Conservation (phyloP, 116 monocot genomes). For the Papilionanthe hybrid region DNA sequence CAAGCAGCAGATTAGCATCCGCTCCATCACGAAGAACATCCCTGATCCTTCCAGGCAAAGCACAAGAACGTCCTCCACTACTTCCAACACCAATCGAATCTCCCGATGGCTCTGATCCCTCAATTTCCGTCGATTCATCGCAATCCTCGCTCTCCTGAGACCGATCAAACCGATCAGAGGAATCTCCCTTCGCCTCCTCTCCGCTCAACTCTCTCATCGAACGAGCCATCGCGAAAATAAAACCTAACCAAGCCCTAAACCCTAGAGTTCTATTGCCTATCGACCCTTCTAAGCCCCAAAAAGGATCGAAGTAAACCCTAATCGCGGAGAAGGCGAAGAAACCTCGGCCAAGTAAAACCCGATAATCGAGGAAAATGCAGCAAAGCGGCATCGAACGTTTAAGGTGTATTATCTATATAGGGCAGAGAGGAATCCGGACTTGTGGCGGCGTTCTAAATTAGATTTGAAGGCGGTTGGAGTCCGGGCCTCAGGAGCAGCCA, state of each 20-base stretch:
- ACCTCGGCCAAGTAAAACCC: background rate
- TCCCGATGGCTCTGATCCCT: background rate
- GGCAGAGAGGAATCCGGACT: background rate
- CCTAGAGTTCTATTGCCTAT: background rate
- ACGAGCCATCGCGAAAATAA: constrained; percentile 2
- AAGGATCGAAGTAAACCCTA: background rate
- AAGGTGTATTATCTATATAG: background rate
- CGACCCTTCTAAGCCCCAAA: background rate
- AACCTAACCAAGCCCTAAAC: background rate
- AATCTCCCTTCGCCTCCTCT: constrained; percentile 4
- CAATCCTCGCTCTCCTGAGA: background rate
- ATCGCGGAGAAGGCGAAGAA: no score
- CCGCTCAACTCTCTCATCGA: background rate
- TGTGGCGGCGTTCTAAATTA: background rate
- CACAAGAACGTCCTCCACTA: background rate
- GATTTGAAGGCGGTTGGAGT: background rate
- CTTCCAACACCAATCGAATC: background rate
- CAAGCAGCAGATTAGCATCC: constrained; percentile 15
- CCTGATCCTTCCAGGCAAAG: constrained; percentile 17
- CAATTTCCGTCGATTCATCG: constrained; percentile 1
- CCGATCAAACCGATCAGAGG: background rate
- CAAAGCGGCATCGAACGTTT: background rate
- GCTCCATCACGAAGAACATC: constrained; percentile 20
- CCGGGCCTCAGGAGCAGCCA: background rate
- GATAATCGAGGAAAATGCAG: background rate